A percentile compares a stretch with the other conserved stretches of the same genome.
phyloP scores from a whole-genome alignment of 1,139 yeast genomes.

The Kodamaea ohmeri region DNA sequence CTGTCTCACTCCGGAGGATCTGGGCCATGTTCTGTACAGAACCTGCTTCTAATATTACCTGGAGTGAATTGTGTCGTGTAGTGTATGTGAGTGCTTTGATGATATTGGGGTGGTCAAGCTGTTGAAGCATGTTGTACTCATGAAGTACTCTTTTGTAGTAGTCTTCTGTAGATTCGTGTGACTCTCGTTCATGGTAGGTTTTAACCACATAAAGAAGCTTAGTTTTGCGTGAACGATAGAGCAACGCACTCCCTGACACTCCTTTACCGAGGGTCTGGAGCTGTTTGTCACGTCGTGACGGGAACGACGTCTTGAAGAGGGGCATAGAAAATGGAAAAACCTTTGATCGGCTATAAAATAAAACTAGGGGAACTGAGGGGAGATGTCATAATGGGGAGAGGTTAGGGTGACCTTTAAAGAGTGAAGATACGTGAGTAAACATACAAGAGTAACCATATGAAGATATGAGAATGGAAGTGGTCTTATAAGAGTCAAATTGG shows the following conservation, averaged over 20 bases:
- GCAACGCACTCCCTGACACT: constrained; percentile 40
- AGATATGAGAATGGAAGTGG: too few relatives aligned
- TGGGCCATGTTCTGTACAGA: constrained; percentile 20
- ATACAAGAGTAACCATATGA: too few relatives aligned
- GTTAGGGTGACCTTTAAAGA: too few relatives aligned
- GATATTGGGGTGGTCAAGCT: constrained; percentile 35
- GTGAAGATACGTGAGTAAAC: too few relatives aligned
- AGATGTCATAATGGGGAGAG: too few relatives aligned
- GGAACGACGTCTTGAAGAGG: background rate
- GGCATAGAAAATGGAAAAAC: background rate
- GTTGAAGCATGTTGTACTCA: constrained; percentile 33
- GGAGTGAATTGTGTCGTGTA: constrained; percentile 21
- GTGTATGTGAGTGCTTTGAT: constrained; percentile 28
- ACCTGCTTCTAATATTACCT: constrained; percentile 36
- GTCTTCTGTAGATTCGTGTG: constrained; percentile 35
- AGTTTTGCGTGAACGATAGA: constrained; percentile 24
- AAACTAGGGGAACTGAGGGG: background rate
- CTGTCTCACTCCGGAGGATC: constrained; percentile 14
- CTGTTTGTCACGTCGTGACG: too few relatives aligned
- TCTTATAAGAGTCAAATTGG: too few relatives aligned
- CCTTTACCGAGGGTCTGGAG: constrained; percentile 23
- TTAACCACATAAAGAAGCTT: constrained; percentile 37
- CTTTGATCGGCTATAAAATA: background rate
- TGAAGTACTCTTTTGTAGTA: constrained; percentile 33
- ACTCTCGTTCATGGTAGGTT: constrained; percentile 35